These are phyloP conservation scores for Trichomonascaceae sp. DNA, from an alignment of 1,139 yeast genomes.

Conservation along the genomic window DNA sequence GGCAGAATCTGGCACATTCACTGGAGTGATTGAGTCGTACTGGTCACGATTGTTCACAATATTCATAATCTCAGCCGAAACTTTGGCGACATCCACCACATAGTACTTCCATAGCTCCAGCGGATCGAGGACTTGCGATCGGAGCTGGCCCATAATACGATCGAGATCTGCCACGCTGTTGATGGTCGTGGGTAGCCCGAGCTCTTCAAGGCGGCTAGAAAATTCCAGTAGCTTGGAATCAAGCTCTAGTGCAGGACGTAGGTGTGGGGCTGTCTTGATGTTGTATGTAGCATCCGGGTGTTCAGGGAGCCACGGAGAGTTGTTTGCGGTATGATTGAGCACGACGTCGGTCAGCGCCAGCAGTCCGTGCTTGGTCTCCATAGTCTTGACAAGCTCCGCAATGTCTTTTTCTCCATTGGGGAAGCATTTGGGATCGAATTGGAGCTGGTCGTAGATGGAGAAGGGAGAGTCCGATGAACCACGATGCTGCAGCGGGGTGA, in stretches of 20 bases:
- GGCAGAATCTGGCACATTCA: slow-evolving; percentile 33
- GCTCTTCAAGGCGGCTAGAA: slow-evolving; percentile 38
- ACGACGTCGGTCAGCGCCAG: slow-evolving; percentile 84
- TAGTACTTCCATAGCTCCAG: slow-evolving; percentile 81
- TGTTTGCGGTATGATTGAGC: slow-evolving; percentile 87
- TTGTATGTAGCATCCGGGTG: slow-evolving; percentile 91
- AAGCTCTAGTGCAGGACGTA: slow-evolving; percentile 69
- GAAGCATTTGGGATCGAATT: slow-evolving; percentile 58
- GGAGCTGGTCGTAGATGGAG: slow-evolving; percentile 75
- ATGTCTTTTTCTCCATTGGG: slow-evolving; percentile 35
- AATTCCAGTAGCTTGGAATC: slow-evolving; percentile 57
- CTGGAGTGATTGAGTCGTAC: slow-evolving; percentile 16
- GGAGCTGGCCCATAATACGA: slow-evolving; percentile 50
- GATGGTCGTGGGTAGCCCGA: slow-evolving; percentile 50
- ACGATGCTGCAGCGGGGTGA: slow-evolving; percentile 81
- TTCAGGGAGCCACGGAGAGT: slow-evolving; percentile 70
- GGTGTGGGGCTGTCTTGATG: slow-evolving; percentile 76
- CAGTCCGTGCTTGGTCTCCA: slow-evolving; percentile 46
- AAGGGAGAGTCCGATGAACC: slow-evolving; percentile 90
- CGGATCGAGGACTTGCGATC: slow-evolving; percentile 49
- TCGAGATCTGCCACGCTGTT: slow-evolving; percentile 40
- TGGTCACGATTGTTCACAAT: slow-evolving; percentile 16
- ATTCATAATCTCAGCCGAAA: slow-evolving; percentile 23
- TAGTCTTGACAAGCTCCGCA: slow-evolving; percentile 30
- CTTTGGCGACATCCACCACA: slow-evolving; percentile 39